Conservation (phyloP, 768 basidiomycete species). For the Lentinula lateritia region DNA sequence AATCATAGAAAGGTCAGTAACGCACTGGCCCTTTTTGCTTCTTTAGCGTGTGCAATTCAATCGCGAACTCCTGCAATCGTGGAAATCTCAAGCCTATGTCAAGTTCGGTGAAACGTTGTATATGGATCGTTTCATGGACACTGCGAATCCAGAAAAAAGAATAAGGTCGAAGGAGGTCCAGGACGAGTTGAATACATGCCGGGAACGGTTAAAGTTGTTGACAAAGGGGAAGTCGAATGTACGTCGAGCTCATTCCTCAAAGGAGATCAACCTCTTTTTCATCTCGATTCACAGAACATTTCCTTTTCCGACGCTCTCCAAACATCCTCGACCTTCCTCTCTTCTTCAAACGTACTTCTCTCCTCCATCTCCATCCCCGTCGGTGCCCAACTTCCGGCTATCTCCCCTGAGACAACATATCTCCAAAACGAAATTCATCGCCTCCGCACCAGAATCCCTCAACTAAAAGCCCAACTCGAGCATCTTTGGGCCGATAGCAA, state of each 20-base stretch:
- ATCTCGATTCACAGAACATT: constrained; percentile 40
- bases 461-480: constrained; percentile 68
- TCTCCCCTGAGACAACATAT: constrained; percentile 48
- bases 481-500: constrained; percentile 65
- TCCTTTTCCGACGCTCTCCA: constrained; percentile 54
- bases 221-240: constrained; percentile 64
- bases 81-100: constrained; percentile 95
- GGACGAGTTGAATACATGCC: constrained; percentile 50
- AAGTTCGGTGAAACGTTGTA: constrained; percentile 82
- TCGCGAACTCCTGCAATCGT: constrained; percentile 82
- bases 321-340: constrained; percentile 52
- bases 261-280: not conserved
- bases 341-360: constrained; percentile 37
- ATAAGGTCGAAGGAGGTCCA: constrained; percentile 67
- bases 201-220: constrained; percentile 65
- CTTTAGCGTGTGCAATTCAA: constrained; percentile 89
- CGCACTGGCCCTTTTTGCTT: not conserved
- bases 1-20: not conserved
- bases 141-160: constrained; percentile 66
- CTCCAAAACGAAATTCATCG: constrained; percentile 53
- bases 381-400: constrained; percentile 9
- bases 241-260: not conserved
- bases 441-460: constrained; percentile 41
- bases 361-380: constrained; percentile 53
- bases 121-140: constrained; percentile 89